Conservation (phyloP, 2,329 filamentous ascomycete species). For the Bretziella fagacearum region DNA sequence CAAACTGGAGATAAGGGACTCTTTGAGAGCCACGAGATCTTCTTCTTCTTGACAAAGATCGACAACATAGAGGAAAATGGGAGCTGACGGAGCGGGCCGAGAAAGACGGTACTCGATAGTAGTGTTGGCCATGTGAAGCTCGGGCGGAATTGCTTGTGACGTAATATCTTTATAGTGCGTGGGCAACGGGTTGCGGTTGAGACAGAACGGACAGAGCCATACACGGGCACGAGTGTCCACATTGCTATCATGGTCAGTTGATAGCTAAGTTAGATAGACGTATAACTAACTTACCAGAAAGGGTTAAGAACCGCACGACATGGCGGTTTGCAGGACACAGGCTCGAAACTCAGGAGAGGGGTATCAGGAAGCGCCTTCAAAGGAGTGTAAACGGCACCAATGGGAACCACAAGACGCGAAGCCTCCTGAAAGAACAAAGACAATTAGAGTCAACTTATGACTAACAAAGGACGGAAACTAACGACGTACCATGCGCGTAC, state of each 20-base stretch:
- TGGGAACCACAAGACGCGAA: conserved; percentile 83
- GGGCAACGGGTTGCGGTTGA: conserved; percentile 67
- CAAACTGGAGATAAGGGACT: conserved; percentile 73
- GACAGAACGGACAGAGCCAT: conserved; percentile 81
- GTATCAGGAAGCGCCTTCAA: conserved; percentile 87
- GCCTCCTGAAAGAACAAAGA: conserved; percentile 48
- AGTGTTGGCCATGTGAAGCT: conserved; percentile 65
- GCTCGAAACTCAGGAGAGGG: conserved; percentile 84
- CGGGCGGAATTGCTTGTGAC: conserved; percentile 62
- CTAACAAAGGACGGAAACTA: conserved; percentile 34
- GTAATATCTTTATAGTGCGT: conserved; percentile 85
- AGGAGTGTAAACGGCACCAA: conserved; percentile 88
- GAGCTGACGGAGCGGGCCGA: conserved; percentile 65
- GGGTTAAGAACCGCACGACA: conserved; percentile 94
- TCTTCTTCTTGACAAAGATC: conserved; percentile 83
- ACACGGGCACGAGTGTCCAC: conserved; percentile 69
- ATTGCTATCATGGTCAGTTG: conserved; percentile 34
- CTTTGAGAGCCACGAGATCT: conserved; percentile 65
- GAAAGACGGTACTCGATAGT: conserved; percentile 81
- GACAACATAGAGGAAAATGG: conserved; percentile 75
- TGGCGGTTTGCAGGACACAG: conserved; percentile 88
- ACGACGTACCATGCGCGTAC: conserved; percentile 68
- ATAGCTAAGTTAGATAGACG: conserved; percentile 4
- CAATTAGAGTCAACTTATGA: neutral
- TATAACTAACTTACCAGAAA: conserved; percentile 52